These are phyloP conservation scores for Ambrosiella beaveri DNA, from an alignment of 2,329 filamentous ascomycete genomes.

Conservation along the genomic window DNA sequence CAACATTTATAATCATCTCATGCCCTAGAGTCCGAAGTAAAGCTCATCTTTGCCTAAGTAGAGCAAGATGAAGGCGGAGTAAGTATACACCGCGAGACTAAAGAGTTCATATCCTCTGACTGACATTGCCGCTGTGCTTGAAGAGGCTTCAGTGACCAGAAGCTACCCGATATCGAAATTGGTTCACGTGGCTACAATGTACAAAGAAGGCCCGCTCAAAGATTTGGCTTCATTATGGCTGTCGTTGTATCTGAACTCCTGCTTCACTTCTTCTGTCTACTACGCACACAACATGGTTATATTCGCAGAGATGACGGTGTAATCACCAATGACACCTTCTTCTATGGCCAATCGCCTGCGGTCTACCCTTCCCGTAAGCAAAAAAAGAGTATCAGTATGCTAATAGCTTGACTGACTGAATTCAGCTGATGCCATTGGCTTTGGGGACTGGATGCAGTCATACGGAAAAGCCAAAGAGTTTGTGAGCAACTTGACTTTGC, in stretches of 20 bases:
- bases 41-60: too few relatives aligned
- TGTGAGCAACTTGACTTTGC: slow-evolving; percentile 53
- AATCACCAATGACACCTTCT: slow-evolving; percentile 21
- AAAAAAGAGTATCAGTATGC: background rate
- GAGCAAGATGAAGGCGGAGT: too few relatives aligned
- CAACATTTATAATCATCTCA: too few relatives aligned
- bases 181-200: too few relatives aligned
- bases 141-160: background rate
- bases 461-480: slow-evolving; percentile 50
- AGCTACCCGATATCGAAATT: too few relatives aligned
- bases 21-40: too few relatives aligned
- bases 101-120: too few relatives aligned
- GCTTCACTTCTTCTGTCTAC: background rate
- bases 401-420: slow-evolving; percentile 2
- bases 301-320: background rate
- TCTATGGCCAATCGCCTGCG: slow-evolving; percentile 32
- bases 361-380: slow-evolving; percentile 35
- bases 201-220: too few relatives aligned
- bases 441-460: slow-evolving; percentile 49
- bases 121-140: background rate
- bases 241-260: background rate
- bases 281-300: background rate
- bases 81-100: too few relatives aligned
- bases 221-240: background rate
- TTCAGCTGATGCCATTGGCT: slow-evolving; percentile 36